phyloP scores from a whole-genome alignment of 768 basidiomycete genomes.

The Naematelia encephala region DNA sequence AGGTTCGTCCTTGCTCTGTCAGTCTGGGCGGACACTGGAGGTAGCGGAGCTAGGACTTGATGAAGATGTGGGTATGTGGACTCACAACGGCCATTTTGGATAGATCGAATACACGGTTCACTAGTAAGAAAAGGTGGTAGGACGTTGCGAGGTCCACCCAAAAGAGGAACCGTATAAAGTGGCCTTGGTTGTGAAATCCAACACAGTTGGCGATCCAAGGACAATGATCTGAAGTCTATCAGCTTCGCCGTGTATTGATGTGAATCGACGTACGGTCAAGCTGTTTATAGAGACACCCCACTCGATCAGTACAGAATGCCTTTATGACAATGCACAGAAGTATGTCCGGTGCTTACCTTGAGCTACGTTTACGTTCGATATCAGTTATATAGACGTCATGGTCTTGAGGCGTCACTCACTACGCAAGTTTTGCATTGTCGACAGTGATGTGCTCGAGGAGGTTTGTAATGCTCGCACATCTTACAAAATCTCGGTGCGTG shows the following conservation, averaged over 20 bases:
- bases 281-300: too few species aligned
- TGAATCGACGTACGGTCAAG: conserved; percentile 20
- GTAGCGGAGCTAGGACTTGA: not conserved
- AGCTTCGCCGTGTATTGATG: not conserved
- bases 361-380: conserved; percentile 55
- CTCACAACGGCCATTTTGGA: conserved; percentile 18
- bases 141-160: conserved; percentile 84
- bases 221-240: conserved; percentile 43
- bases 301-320: not conserved
- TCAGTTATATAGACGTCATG: not conserved
- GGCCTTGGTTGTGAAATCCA: conserved; percentile 82
- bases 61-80: not conserved
- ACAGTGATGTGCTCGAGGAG: conserved; percentile 90
- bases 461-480: conserved; percentile 78
- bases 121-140: conserved; percentile 83
- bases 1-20: conserved; percentile 62
- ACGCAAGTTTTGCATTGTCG: conserved; percentile 74
- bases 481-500: conserved; percentile 81
- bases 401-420: conserved; percentile 11
- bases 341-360: conserved; percentile 90
- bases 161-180: conserved; percentile 78
- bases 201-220: conserved; percentile 56
- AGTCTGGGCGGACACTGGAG: conserved; percentile 1
- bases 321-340: too few species aligned
- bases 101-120: conserved; percentile 56